phyloP scores from a whole-genome alignment of 73 alveolate species.

The Paramecium sexaurelia region DNA sequence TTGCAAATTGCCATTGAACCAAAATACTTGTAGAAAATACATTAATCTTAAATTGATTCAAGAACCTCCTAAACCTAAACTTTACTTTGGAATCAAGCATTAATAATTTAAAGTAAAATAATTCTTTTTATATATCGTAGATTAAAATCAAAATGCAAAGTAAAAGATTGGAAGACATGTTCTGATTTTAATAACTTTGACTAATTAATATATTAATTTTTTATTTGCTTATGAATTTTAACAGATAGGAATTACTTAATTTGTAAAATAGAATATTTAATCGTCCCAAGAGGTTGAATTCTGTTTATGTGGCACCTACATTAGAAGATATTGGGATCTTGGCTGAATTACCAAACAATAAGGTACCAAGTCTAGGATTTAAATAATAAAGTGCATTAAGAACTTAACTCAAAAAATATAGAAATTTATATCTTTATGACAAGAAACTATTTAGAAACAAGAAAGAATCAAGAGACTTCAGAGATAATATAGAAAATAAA shows the following conservation, averaged over 20 bases:
- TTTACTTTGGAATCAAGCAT: neutral
- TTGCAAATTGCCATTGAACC: neutral
- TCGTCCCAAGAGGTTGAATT: neutral
- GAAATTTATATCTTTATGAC: neutral
- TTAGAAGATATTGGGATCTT: constrained; percentile 15
- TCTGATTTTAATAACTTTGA: neutral
- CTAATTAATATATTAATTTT: neutral
- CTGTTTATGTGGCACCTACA: neutral
- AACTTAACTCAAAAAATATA: neutral
- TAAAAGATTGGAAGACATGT: neutral
- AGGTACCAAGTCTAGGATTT: neutral
- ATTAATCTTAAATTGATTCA: neutral
- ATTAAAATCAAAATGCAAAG: neutral
- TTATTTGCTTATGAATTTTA: constrained; percentile 20
- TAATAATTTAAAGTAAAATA: neutral
- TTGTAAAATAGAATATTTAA: neutral
- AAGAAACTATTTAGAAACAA: constrained; percentile 5
- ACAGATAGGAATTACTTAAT: neutral
- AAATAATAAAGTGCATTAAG: neutral
- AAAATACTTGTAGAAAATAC: neutral
- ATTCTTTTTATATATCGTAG: neutral
- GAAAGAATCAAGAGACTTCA: neutral
- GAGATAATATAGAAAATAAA: neutral
- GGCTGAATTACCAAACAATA: neutral
- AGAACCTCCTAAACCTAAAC: neutral